Conservation (phyloP, 2,329 filamentous ascomycete species). For the Ophiosphaerella korrae region DNA sequence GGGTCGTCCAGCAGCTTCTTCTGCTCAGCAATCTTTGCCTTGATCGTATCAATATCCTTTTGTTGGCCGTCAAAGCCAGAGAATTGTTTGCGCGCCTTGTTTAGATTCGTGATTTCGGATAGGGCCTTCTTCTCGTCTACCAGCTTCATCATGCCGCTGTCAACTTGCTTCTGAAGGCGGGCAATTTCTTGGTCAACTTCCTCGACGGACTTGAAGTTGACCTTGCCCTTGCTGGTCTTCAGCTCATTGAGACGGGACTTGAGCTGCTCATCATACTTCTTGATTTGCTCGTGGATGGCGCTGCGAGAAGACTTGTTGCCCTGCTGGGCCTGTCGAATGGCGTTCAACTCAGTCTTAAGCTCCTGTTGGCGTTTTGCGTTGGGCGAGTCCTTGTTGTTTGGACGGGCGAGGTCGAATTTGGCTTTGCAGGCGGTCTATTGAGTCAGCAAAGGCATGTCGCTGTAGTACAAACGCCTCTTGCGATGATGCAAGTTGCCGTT, state of each 20-base stretch:
- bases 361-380: slow-evolving; percentile 82
- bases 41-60: slow-evolving; percentile 86
- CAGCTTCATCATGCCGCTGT: slow-evolving; percentile 88
- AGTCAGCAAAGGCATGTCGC: slow-evolving; percentile 10
- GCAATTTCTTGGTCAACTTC: slow-evolving; percentile 86
- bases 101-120: slow-evolving; percentile 77
- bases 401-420: slow-evolving; percentile 83
- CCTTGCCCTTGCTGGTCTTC: slow-evolving; percentile 80
- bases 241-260: slow-evolving; percentile 85
- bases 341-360: slow-evolving; percentile 78
- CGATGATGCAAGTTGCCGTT: slow-evolving; percentile 18
- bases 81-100: slow-evolving; percentile 92
- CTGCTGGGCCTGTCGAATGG: slow-evolving; percentile 86
- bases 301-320: slow-evolving; percentile 82
- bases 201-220: slow-evolving; percentile 84
- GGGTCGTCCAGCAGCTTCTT: slow-evolving; percentile 90
- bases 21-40: slow-evolving; percentile 84
- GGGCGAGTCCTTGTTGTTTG: slow-evolving; percentile 82
- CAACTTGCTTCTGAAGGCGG: slow-evolving; percentile 81
- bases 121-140: slow-evolving; percentile 97
- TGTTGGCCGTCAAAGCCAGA: slow-evolving; percentile 81
- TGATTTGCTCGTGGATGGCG: slow-evolving; percentile 85
- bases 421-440: slow-evolving; percentile 80
- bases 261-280: slow-evolving; percentile 86
- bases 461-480: not conserved